Conservation (phyloP, 257 asterid genomes). For the Solanum clarkiae region DNA sequence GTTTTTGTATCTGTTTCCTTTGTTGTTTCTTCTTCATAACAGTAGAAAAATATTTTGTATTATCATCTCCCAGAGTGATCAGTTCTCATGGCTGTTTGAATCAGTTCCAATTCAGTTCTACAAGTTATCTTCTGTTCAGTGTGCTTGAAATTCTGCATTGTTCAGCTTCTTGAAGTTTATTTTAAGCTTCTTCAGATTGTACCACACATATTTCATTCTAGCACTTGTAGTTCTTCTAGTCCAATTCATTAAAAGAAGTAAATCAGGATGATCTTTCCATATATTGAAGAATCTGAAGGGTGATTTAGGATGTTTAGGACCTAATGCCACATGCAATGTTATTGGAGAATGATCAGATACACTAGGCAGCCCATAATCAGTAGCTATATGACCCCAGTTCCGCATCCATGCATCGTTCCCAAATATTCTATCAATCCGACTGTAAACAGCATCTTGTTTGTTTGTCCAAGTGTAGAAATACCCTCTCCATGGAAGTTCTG, state of each 20-base stretch:
- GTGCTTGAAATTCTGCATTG: too few relatives aligned
- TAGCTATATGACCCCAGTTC: not conserved
- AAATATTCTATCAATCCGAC: not conserved
- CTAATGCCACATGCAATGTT: not conserved
- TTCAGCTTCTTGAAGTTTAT: too few relatives aligned
- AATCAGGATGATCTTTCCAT: not conserved
- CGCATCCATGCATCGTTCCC: not conserved
- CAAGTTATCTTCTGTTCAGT: too few relatives aligned
- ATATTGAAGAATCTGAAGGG: not conserved
- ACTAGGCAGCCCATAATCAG: not conserved
- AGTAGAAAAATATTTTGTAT: too few relatives aligned
- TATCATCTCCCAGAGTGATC: too few relatives aligned
- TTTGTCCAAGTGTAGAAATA: not conserved
- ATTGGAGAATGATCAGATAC: not conserved
- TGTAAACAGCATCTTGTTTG: not conserved
- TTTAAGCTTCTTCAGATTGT: too few relatives aligned
- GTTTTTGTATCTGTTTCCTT: too few relatives aligned
- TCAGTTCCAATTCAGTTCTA: too few relatives aligned
- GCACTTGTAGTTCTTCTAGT: not conserved
- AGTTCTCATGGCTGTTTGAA: too few relatives aligned
- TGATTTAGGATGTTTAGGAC: not conserved
- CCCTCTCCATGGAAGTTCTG: not conserved
- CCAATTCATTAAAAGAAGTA: not conserved
- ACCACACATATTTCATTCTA: too few relatives aligned
- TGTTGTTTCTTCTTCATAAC: too few relatives aligned